A percentile compares a stretch with the other conserved stretches of the same genome.
phyloP scores from a whole-genome alignment of 257 asterid species.

The Prunella vulgaris region DNA sequence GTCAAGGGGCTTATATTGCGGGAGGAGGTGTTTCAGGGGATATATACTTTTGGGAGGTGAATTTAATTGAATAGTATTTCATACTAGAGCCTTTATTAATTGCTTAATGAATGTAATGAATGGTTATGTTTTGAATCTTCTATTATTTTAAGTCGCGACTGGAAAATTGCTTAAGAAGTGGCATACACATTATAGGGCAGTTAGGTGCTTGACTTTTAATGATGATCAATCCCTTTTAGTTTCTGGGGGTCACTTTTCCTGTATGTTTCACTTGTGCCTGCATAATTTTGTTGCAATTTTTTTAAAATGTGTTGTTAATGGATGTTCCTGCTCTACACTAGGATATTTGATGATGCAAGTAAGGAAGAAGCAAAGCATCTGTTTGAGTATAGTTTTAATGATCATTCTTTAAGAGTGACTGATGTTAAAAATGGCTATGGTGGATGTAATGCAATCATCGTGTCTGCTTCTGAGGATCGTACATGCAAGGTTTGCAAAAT shows the following conservation, averaged over 20 bases:
- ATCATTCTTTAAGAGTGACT: conserved; percentile 77
- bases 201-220: conserved; percentile 64
- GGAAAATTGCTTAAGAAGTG: conserved; percentile 86
- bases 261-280: conserved; percentile 34
- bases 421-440: conserved; percentile 72
- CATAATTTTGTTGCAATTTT: conserved; percentile 2
- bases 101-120: conserved; percentile 4
- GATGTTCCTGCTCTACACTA: conserved; percentile 21
- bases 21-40: conserved; percentile 89
- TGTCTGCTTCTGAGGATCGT: conserved; percentile 91
- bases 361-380: conserved; percentile 48
- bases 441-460: conserved; percentile 66
- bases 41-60: conserved; percentile 92
- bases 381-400: conserved; percentile 72
- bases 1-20: conserved; percentile 68
- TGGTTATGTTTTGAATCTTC: not conserved
- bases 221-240: conserved; percentile 87
- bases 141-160: conserved; percentile 54
- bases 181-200: conserved; percentile 87
- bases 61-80: not conserved
- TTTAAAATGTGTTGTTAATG: conserved; percentile 1
- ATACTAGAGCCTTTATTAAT: not conserved
- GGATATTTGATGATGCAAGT: conserved; percentile 75
- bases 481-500: conserved; percentile 85
- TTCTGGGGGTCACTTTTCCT: conserved; percentile 90